Evolutionary conservation across 140 eudicot species (phyloP), one percentile per base, ranked within the genome.

Genomic region (Anethum foeniculum): DNA sequence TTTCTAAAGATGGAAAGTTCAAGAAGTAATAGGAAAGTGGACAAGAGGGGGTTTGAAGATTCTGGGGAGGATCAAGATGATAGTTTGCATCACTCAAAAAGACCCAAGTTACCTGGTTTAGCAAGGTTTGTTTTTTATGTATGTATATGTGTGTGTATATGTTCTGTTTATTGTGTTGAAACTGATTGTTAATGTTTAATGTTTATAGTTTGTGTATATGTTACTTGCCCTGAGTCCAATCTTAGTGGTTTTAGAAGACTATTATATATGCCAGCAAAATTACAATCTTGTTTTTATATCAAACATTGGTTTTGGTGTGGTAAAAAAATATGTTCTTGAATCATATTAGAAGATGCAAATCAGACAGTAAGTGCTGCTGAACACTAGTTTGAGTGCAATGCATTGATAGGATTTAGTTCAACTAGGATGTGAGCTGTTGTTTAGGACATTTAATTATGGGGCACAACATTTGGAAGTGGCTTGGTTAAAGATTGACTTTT

Each of bases 21-120:
- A 82, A 79, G 86, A 78, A 62, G 34, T 62, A 82, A 80, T 34
- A 82, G 83, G 80, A 82, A 85, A 86, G 80, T 82, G 52, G 92
- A 84, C 49, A 89, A 89, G 81, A 81, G 92, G 85, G 86, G 75
- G 32, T 81, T 78, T 76, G 87, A 82, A 32, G 85, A 71, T 30
- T 76, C 78, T 11, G 83, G 51, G 69, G 86, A 83, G 79, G 88
- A 84, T 16, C 80, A 83, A 38, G 86, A 84, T 77, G 80, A 49
- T 82, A 67, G 67, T 75, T 60, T 84, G 77, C 84, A 77, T 76
- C 90, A 85, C 48, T 76, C 84, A 27, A 89, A 86, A 82, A 89
- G 83, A 77, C 92, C 87, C 76, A 89, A 85, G 58, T 36, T 89
- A 49, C 92, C 92, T 14, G 90, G 83, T 84, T 86, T 88, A 82